Evolutionary conservation across 129 eudicot species (phyloP).

Genomic region (Arctium lappa): DNA sequence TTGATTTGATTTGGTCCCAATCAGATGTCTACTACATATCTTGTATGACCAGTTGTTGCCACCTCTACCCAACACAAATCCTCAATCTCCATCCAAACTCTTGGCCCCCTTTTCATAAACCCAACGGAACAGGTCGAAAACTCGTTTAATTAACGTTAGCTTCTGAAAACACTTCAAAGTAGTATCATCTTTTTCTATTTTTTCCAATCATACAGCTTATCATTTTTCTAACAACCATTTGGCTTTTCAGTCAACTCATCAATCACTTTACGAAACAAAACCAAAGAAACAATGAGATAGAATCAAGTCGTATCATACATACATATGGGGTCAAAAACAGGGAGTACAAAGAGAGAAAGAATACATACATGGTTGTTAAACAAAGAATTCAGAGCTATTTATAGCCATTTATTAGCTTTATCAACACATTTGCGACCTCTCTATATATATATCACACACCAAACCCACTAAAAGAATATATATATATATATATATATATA

Average conservation of each 20-base stretch:
- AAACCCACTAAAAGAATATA: conserved; percentile 34
- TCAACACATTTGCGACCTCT: conserved; percentile 17
- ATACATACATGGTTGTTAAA: conserved; percentile 20
- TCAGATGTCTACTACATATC: background rate
- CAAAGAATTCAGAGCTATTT: conserved; percentile 21
- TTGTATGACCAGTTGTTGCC: conserved; percentile 3
- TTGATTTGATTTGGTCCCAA: background rate
- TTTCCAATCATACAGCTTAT: background rate
- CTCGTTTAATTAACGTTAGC: too few species aligned
- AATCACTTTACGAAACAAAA: background rate
- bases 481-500: background rate
- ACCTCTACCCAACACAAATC: background rate
- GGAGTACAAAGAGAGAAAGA: conserved; percentile 16
- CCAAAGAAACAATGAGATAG: background rate
- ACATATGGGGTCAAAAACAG: conserved; percentile 5
- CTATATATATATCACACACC: conserved; percentile 26
- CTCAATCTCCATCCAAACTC: background rate
- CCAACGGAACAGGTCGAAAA: too few species aligned
- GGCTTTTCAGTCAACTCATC: background rate
- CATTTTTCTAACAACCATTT: too few species aligned
- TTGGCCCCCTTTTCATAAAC: too few species aligned
- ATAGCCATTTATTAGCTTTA: conserved; percentile 16
- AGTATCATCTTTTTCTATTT: background rate
- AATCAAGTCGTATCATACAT: conserved; percentile 11
- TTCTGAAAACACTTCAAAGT: too few species aligned